Percentiles rank a stretch among this genome's conserved stretches.
These are phyloP conservation scores for Botryotinia globosa DNA, from an alignment of 2,329 filamentous ascomycete genomes.

Conservation along the genomic window DNA sequence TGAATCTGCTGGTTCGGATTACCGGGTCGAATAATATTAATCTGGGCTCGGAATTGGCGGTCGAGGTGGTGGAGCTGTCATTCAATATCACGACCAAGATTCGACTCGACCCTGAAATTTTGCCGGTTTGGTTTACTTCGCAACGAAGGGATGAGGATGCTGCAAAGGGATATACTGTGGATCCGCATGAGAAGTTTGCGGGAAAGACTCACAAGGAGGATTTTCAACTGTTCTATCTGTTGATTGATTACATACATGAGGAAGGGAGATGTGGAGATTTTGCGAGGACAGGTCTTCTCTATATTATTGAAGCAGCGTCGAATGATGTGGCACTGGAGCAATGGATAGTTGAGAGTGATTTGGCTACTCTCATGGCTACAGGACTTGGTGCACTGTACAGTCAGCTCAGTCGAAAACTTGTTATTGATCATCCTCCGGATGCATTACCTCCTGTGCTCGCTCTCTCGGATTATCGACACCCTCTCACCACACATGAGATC, in stretches of 20 bases:
- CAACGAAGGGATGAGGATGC: conserved; percentile 39
- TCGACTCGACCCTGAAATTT: conserved; percentile 77
- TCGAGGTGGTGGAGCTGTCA: conserved; percentile 83
- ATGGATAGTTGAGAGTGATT: conserved; percentile 95
- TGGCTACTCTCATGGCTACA: conserved; percentile 96
- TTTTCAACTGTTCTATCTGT: conserved; percentile 91
- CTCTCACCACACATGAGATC: conserved; percentile 65
- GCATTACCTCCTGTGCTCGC: conserved; percentile 79
- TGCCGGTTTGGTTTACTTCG: conserved; percentile 87
- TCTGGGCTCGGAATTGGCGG: conserved; percentile 78
- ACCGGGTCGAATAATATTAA: conserved; percentile 70
- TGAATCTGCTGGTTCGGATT: conserved; percentile 79
- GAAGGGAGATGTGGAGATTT: conserved; percentile 95
- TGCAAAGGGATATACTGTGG: conserved; percentile 39
- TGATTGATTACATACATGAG: conserved; percentile 95
- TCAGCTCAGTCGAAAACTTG: conserved; percentile 71
- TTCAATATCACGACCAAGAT: conserved; percentile 98
- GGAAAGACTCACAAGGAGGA: conserved; percentile 85
- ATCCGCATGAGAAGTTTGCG: conserved; percentile 67
- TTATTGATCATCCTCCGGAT: conserved; percentile 72
- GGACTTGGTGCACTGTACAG: conserved; percentile 76
- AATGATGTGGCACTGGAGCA: conserved; percentile 79
- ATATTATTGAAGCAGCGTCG: conserved; percentile 91
- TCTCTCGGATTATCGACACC: conserved; percentile 83
- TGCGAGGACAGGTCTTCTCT: conserved; percentile 86